Evolutionary conservation across 2,329 filamentous ascomycete species (phyloP).

Genomic region (Myriosclerotinia curreyana): DNA sequence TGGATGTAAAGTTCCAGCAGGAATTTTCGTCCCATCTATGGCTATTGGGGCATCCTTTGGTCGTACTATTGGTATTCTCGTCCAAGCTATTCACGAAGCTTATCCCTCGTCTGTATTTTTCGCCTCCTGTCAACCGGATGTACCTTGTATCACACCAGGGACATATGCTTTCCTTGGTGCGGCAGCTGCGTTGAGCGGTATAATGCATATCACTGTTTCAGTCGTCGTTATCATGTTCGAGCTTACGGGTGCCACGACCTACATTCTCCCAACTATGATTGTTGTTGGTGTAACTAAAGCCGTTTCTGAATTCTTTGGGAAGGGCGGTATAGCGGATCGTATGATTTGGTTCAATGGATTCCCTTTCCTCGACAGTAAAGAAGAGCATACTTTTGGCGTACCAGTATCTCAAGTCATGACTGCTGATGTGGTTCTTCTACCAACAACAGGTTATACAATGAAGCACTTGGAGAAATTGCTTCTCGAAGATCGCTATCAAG

Average conservation of each 20-base stretch:
- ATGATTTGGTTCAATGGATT: slow-evolving; percentile 99
- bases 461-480: slow-evolving; percentile 75
- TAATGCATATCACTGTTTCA: slow-evolving; percentile 97
- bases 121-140: slow-evolving; percentile 81
- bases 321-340: slow-evolving; percentile 92
- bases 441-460: slow-evolving; percentile 70
- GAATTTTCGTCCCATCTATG: slow-evolving; percentile 98
- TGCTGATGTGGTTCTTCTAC: slow-evolving; percentile 68
- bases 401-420: slow-evolving; percentile 91
- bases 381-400: slow-evolving; percentile 94
- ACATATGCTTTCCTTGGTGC: slow-evolving; percentile 96
- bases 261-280: slow-evolving; percentile 98
- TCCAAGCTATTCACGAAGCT: slow-evolving; percentile 82
- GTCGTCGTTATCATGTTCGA: slow-evolving; percentile 99
- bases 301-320: slow-evolving; percentile 86
- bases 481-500: slow-evolving; percentile 77
- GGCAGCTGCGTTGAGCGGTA: slow-evolving; percentile 85
- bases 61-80: slow-evolving; percentile 87
- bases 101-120: slow-evolving; percentile 84
- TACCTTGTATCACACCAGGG: slow-evolving; percentile 93
- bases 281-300: slow-evolving; percentile 96
- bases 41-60: slow-evolving; percentile 94
- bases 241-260: slow-evolving; percentile 92
- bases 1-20: slow-evolving; percentile 94
- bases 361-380: slow-evolving; percentile 94